These are phyloP conservation scores for Trichosporon faecale DNA, from an alignment of 1,284 basidiomycete species.

Conservation along the genomic window DNA sequence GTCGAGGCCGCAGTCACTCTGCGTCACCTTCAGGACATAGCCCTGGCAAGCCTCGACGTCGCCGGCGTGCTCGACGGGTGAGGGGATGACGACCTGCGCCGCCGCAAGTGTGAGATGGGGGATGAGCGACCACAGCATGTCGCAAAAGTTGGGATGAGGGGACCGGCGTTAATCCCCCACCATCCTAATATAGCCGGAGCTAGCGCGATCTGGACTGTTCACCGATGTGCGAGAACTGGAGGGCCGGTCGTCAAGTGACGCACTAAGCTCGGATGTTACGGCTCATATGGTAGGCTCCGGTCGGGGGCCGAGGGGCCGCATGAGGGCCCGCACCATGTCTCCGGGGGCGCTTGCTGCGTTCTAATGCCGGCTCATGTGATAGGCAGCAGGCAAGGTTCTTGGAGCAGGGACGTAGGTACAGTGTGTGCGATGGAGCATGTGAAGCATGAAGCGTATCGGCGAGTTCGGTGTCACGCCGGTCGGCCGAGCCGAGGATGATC, in stretches of 20 bases:
- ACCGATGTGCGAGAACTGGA: neutral
- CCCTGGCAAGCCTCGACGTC: conserved; percentile 31
- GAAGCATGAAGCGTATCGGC: neutral
- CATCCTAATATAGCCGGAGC: neutral
- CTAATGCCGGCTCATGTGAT: conserved; percentile 4
- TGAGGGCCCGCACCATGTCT: no score
- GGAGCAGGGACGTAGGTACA: neutral
- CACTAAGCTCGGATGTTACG: conserved; percentile 6
- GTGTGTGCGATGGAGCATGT: conserved; percentile 1
- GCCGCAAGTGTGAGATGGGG: neutral
- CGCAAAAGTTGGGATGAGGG: neutral
- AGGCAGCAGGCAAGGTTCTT: neutral
- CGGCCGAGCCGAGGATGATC: neutral
- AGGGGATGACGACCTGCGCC: conserved; percentile 21
- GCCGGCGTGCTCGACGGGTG: conserved; percentile 31
- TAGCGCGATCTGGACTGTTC: neutral
- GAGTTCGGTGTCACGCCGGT: conserved; percentile 5
- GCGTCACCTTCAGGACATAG: conserved; percentile 29
- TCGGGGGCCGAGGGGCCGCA: neutral
- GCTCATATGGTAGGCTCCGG: neutral
- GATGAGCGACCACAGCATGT: conserved; percentile 1
- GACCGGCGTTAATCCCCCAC: neutral
- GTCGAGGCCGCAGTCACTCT: conserved; percentile 24
- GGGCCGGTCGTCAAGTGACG: conserved; percentile 2
- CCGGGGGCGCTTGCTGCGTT: neutral